Base-by-base conservation (phyloP, 495 filamentous ascomycete genomes). In the Evernia prunastri region DNA sequence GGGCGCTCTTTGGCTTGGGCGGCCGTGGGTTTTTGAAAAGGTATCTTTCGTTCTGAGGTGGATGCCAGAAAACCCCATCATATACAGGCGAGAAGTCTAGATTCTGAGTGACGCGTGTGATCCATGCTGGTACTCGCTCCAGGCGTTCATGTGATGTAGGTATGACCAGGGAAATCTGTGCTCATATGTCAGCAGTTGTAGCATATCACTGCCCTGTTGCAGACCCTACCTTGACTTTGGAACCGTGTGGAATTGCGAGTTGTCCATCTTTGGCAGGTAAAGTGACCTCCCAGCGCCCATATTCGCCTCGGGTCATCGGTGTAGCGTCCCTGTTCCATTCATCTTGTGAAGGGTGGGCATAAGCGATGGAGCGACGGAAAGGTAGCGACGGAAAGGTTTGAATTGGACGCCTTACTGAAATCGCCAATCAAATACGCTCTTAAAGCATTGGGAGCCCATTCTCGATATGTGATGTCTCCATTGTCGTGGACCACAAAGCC, bases 31-130 rank as follows among this genome's bases (percentile, higher is more conserved):
- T 82, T 75, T 92, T 89, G 84, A 96, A 96, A 20, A 77, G 77
- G 74, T 97, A 96, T 71, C 76, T 79, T 70, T 89, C 84, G 57
- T 78, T 77, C 54, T 83, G 75, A 17, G 91, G 90, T 29, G 94
- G 95, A 73, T 97, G 96, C 94, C 94, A 98, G 78, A 97, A 97
- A 51, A 93, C 82, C 17, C 90, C 91, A 71, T 98, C 95, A 73
- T 97, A 98, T 35, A 87, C 84, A 3, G 92, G 92, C 18, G 92
- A 96, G 47, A 96, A 84, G 13, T 75, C 80, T 37, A 98, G 82
- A 66, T 98, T 92, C 75, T 98, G 94, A 5, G 92, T 95, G 54
- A 96, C 93, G 65, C 94, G 90, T 73, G 87, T 96, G 79, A 97
- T 97, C 94, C 94, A 98, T 43, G 91, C 88, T 49, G 94, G 94